Conservation (phyloP, 495 filamentous ascomycete genomes). For the Oidiodendron maius region DNA sequence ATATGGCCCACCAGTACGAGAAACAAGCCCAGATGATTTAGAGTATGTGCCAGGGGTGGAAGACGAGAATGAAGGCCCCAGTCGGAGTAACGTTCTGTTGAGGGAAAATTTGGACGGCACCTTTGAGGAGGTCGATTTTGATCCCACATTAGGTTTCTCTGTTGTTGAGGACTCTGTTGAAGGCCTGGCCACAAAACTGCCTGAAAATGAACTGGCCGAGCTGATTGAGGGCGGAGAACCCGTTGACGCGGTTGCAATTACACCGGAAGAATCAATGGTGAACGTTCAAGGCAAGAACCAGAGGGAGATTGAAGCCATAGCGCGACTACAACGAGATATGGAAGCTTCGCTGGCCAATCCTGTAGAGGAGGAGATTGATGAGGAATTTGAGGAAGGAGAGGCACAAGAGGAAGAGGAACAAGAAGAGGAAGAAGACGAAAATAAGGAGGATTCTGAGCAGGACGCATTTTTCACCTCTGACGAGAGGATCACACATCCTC, state of each 20-base stretch:
- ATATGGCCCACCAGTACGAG: constrained; percentile 64
- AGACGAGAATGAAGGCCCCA: constrained; percentile 20
- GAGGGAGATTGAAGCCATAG: constrained; percentile 42
- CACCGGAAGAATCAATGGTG: constrained; percentile 24
- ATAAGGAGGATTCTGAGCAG: constrained; percentile 30
- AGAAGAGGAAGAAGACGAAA: constrained; percentile 33
- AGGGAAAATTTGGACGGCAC: constrained; percentile 54
- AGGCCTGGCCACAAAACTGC: constrained; percentile 3
- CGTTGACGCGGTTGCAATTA: neutral
- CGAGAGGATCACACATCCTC: constrained; percentile 52
- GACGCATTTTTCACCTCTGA: constrained; percentile 28
- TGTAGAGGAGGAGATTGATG: constrained; percentile 42
- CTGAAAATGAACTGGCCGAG: neutral
- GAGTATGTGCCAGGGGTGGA: constrained; percentile 36
- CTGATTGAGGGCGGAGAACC: neutral
- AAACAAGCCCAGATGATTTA: constrained; percentile 51
- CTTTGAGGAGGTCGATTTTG: constrained; percentile 54
- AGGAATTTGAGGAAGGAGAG: constrained; percentile 30
- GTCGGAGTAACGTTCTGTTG: constrained; percentile 31
- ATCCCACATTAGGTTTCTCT: constrained; percentile 18
- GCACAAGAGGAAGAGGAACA: constrained; percentile 27
- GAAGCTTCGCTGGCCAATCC: constrained; percentile 40
- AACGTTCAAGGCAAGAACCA: constrained; percentile 38
- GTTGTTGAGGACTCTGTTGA: constrained; percentile 21
- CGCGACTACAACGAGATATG: constrained; percentile 45